Percentiles rank a stretch among this genome's conserved stretches.
Conservation (phyloP, 2,329 filamentous ascomycete genomes). For the Coniosporium uncinatum region DNA sequence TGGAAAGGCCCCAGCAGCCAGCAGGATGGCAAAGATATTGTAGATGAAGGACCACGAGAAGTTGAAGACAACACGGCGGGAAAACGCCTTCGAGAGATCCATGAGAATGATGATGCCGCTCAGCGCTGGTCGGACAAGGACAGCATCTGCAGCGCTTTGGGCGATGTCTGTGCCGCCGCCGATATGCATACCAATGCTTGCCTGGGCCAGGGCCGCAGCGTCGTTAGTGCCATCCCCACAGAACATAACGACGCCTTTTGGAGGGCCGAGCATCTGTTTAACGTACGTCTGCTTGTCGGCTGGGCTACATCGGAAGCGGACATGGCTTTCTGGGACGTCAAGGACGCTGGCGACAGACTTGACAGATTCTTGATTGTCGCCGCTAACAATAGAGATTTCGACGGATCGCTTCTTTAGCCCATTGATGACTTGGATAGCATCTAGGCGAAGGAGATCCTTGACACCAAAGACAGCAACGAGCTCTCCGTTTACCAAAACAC, state of each 20-base stretch:
- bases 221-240: constrained; percentile 79
- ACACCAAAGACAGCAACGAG: constrained; percentile 46
- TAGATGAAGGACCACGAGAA: constrained; percentile 68
- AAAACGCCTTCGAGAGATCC: constrained; percentile 38
- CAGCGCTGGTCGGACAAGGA: constrained; percentile 55
- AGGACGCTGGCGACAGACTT: constrained; percentile 33
- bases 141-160: constrained; percentile 60
- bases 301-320: constrained; percentile 41
- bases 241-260: constrained; percentile 50
- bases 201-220: constrained; percentile 64
- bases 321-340: constrained; percentile 23
- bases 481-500: constrained; percentile 41
- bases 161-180: constrained; percentile 51
- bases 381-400: constrained; percentile 48
- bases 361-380: constrained; percentile 46
- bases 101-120: constrained; percentile 52
- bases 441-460: constrained; percentile 38
- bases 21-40: constrained; percentile 61
- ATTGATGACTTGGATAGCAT: constrained; percentile 43
- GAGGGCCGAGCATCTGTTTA: no score
- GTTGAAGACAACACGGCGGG: constrained; percentile 49
- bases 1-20: constrained; percentile 62
- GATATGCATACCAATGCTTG: constrained; percentile 67
- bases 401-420: constrained; percentile 43
- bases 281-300: constrained; percentile 50